A percentile compares a stretch with the other conserved stretches of the same genome.
These are phyloP conservation scores for Rhizopus microsporus DNA, from an alignment of 371 early-diverging fungal genomes.

Conservation along the genomic window DNA sequence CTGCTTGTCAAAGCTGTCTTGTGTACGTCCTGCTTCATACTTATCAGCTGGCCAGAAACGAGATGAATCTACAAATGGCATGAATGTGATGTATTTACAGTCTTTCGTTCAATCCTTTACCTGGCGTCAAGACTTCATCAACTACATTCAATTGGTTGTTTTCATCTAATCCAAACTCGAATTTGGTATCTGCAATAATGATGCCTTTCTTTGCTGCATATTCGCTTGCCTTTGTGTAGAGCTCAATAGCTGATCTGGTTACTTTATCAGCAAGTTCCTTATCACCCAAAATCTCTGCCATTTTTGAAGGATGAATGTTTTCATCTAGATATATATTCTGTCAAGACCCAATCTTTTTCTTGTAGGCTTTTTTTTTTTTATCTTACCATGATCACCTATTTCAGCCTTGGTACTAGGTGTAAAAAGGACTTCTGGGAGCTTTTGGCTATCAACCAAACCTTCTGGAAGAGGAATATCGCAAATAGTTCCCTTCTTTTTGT, in stretches of 20 bases:
- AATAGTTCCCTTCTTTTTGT: slow-evolving; percentile 88
- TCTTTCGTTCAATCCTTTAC: slow-evolving; percentile 39
- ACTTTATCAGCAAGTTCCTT: slow-evolving; percentile 46
- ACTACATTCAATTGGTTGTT: slow-evolving; percentile 79
- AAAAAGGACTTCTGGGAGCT: slow-evolving; percentile 82
- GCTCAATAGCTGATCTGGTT: slow-evolving; percentile 36
- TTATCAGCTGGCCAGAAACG: slow-evolving; percentile 92
- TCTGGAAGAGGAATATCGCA: slow-evolving; percentile 87
- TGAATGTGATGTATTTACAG: background rate
- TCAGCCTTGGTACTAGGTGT: slow-evolving; percentile 99
- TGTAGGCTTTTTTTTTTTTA: background rate
- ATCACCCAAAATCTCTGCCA: slow-evolving; percentile 84
- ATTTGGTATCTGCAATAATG: slow-evolving; percentile 98
- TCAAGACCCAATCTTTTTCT: background rate
- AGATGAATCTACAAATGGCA: slow-evolving; percentile 77
- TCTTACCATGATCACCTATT: slow-evolving; percentile 88
- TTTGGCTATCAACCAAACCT: slow-evolving; percentile 83
- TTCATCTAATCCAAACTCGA: slow-evolving; percentile 95
- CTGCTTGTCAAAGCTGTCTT: slow-evolving; percentile 97
- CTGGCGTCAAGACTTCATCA: slow-evolving; percentile 97
- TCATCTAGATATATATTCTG: slow-evolving; percentile 65
- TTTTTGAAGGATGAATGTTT: slow-evolving; percentile 93
- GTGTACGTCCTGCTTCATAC: slow-evolving; percentile 81
- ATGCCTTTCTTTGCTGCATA: slow-evolving; percentile 87
- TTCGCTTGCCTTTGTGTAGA: slow-evolving; percentile 63